phyloP scores from a whole-genome alignment of 2,329 filamentous ascomycete species.

The Cercospora zeae-maydis region DNA sequence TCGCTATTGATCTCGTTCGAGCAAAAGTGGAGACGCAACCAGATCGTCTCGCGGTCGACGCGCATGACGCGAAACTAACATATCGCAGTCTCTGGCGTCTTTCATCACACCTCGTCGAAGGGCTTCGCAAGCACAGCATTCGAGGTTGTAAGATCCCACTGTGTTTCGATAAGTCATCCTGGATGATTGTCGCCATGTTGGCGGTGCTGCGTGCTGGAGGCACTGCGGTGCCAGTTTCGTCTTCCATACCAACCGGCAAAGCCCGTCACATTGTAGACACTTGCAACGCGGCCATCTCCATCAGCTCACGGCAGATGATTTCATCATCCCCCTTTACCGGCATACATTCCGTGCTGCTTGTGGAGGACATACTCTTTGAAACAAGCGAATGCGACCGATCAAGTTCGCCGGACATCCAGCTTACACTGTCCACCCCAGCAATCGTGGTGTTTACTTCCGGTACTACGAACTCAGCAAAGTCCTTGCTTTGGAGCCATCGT shows the following conservation, averaged over 20 bases:
- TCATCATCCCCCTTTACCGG: not conserved
- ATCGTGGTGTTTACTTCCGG: conserved; percentile 7
- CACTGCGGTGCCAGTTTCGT: not conserved
- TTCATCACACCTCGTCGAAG: conserved; percentile 13
- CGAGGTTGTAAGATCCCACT: conserved; percentile 20
- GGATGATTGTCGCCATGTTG: conserved; percentile 27
- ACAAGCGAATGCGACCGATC: not conserved
- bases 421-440: not conserved
- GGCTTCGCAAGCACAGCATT: conserved; percentile 6
- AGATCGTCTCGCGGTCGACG: conserved; percentile 8
- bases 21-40: not conserved
- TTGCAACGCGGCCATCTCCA: not conserved
- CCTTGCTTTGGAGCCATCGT: conserved; percentile 2
- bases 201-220: conserved; percentile 34
- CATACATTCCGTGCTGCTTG: not conserved
- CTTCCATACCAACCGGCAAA: not conserved
- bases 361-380: not conserved
- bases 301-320: not conserved
- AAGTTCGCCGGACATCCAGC: not conserved
- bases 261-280: not conserved
- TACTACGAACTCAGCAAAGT: conserved; percentile 3
- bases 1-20: not conserved
- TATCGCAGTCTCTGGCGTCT: conserved; percentile 27
- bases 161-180: conserved; percentile 31
- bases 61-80: conserved; percentile 31